Conservation (phyloP, 225 moss, liverwort and hornwort species). For the Physcomitrellopsis africana region DNA sequence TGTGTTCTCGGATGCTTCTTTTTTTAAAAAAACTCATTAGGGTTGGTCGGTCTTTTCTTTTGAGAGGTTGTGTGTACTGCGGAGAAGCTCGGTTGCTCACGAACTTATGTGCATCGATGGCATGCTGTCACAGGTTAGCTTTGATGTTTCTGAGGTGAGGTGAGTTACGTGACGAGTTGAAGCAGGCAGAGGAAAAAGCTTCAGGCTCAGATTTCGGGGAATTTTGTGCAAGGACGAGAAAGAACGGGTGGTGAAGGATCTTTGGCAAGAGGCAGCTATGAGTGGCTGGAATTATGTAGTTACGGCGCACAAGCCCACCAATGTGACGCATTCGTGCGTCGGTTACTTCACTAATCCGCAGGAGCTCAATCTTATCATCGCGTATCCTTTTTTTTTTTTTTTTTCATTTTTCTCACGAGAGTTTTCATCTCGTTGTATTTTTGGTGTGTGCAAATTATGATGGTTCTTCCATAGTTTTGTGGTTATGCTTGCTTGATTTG, state of each 20-base stretch:
- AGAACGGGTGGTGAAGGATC: slow-evolving; percentile 16
- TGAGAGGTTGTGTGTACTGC: too few relatives aligned
- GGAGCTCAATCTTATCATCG: slow-evolving; percentile 97
- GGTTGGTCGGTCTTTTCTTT: too few relatives aligned
- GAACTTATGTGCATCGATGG: too few relatives aligned
- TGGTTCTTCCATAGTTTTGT: neutral
- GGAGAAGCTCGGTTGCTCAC: too few relatives aligned
- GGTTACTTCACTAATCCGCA: slow-evolving; percentile 95
- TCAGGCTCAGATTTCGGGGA: slow-evolving; percentile 11
- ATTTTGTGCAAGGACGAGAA: slow-evolving; percentile 29
- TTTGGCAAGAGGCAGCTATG: slow-evolving; percentile 55
- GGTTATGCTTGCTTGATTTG: neutral
- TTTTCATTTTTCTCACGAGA: neutral
- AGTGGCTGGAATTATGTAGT: slow-evolving; percentile 99
- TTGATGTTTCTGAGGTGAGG: slow-evolving; percentile 1
- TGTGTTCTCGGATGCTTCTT: too few relatives aligned
- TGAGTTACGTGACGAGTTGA: neutral
- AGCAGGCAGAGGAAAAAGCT: neutral
- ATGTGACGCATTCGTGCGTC: slow-evolving; percentile 99
- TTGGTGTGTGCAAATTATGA: neutral
- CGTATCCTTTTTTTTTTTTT: slow-evolving; percentile 65
- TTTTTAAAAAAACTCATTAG: too few relatives aligned
- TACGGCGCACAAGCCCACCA: slow-evolving; percentile 99
- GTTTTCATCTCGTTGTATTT: neutral
- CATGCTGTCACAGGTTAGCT: too few relatives aligned